These are phyloP conservation scores for Triticum urartu DNA, from an alignment of 176 grass and related monocot species.

Conservation along the genomic window DNA sequence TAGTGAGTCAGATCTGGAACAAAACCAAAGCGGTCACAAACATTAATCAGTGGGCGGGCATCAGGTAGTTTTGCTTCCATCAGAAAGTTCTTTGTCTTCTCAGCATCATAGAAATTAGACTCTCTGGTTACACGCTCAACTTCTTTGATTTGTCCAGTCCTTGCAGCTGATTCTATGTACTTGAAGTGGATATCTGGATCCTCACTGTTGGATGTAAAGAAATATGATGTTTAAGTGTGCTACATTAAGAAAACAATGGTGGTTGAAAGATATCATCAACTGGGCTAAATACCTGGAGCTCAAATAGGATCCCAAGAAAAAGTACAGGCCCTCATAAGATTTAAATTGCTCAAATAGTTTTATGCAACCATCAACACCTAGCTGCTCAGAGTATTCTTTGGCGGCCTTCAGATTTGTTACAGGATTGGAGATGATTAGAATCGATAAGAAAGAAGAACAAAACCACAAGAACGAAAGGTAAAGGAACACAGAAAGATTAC, in stretches of 20 bases:
- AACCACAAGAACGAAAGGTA: not conserved
- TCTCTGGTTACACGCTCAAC: constrained; percentile 98
- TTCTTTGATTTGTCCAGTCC: constrained; percentile 96
- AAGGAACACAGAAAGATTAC: constrained; percentile 37
- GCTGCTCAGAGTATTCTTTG: constrained; percentile 89
- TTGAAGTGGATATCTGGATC: constrained; percentile 97
- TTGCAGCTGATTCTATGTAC: constrained; percentile 96
- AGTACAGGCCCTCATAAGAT: constrained; percentile 98
- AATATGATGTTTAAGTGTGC: constrained; percentile 25
- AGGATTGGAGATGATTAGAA: constrained; percentile 24
- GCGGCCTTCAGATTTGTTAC: constrained; percentile 48
- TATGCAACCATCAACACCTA: constrained; percentile 85
- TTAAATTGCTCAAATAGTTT: constrained; percentile 99
- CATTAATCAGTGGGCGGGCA: constrained; percentile 90
- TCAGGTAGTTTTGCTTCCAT: constrained; percentile 99
- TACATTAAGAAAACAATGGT: constrained; percentile 4
- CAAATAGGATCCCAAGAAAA: constrained; percentile 93
- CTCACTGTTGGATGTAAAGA: constrained; percentile 62
- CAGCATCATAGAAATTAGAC: constrained; percentile 95
- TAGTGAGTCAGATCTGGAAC: constrained; percentile 96
- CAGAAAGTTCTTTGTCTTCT: constrained; percentile 97
- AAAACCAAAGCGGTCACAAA: constrained; percentile 97
- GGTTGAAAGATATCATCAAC: not conserved
- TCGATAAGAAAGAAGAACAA: not conserved
- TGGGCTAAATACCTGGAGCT: constrained; percentile 79